Conservation (phyloP, 192 early-diverging fungal genomes). For the Coemansia biformis region DNA sequence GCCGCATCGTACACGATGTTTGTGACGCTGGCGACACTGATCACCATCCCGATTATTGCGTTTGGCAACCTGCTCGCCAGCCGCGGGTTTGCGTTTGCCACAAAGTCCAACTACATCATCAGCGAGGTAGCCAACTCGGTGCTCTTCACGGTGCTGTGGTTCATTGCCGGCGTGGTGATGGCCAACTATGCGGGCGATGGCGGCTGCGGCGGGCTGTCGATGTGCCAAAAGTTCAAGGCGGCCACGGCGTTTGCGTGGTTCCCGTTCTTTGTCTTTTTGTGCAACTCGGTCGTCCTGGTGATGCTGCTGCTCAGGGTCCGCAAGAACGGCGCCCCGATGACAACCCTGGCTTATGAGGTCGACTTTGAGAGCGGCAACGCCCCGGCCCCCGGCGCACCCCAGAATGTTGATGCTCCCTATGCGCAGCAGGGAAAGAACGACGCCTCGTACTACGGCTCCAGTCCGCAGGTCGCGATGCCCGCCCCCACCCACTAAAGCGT, state of each 20-base stretch:
- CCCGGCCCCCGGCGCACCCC: constrained; percentile 11
- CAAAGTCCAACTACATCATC: constrained; percentile 19
- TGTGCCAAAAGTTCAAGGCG: constrained; percentile 31
- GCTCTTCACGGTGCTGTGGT: constrained; percentile 21
- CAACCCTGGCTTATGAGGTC: constrained; percentile 14
- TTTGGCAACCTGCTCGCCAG: constrained; percentile 19
- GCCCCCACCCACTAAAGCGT: constrained; percentile 4
- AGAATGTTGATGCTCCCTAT: constrained; percentile 15
- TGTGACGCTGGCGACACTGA: constrained; percentile 27
- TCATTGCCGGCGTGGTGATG: constrained; percentile 36
- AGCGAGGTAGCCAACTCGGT: constrained; percentile 11
- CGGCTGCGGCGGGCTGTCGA: constrained; percentile 9
- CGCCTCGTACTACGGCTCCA: constrained; percentile 28
- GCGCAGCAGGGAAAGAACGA: constrained; percentile 9
- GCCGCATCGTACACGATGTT: constrained; percentile 43
- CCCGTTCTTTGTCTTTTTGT: constrained; percentile 26
- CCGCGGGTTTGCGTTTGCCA: constrained; percentile 10
- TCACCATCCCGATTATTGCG: constrained; percentile 18
- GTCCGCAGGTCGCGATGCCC: constrained; percentile 40
- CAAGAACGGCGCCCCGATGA: constrained; percentile 16
- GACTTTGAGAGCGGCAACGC: constrained; percentile 13
- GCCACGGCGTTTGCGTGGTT: constrained; percentile 39
- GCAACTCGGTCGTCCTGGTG: constrained; percentile 4
- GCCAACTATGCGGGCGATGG: constrained; percentile 21
- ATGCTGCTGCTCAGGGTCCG: constrained; percentile 20